A percentile compares a stretch with the other conserved stretches of the same genome.
These are phyloP conservation scores for Gorgonomyces haynaldii DNA, from an alignment of 192 early-diverging fungal genomes.

Conservation along the genomic window DNA sequence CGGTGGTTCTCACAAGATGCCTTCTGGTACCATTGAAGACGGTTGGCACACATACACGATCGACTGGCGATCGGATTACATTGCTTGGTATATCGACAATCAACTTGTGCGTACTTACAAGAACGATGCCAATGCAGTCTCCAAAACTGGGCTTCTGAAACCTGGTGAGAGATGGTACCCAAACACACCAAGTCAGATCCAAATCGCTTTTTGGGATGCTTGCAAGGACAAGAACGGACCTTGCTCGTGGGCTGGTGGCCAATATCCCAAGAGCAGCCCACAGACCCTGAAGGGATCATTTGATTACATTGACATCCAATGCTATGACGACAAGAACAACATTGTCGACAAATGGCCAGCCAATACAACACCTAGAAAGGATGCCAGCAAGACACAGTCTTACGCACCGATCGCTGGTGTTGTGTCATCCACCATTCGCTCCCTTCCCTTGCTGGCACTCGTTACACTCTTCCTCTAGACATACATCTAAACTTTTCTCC, in stretches of 20 bases:
- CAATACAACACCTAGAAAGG: too few relatives aligned
- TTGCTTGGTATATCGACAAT: background rate
- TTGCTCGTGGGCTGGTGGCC: conserved; percentile 20
- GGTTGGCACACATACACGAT: conserved; percentile 4
- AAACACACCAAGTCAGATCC: conserved; percentile 6
- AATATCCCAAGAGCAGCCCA: background rate
- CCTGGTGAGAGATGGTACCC: background rate
- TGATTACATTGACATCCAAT: conserved; percentile 2
- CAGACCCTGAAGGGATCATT: background rate
- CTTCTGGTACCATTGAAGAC: background rate
- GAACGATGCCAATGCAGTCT: background rate
- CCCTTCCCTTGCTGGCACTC: too few relatives aligned
- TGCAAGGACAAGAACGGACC: conserved; percentile 7
- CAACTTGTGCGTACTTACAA: background rate
- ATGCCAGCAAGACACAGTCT: too few relatives aligned
- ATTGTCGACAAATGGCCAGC: background rate
- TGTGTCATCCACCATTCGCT: too few relatives aligned
- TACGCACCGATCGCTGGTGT: too few relatives aligned
- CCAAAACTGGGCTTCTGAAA: background rate
- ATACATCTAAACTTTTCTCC: too few relatives aligned
- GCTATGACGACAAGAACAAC: background rate
- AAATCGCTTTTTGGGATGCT: conserved; percentile 31
- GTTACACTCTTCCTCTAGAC: too few relatives aligned
- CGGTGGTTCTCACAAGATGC: background rate
- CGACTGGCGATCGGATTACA: conserved; percentile 5